Conservation (phyloP, 1,284 basidiomycete genomes). For the Papiliotrema flavescens region DNA sequence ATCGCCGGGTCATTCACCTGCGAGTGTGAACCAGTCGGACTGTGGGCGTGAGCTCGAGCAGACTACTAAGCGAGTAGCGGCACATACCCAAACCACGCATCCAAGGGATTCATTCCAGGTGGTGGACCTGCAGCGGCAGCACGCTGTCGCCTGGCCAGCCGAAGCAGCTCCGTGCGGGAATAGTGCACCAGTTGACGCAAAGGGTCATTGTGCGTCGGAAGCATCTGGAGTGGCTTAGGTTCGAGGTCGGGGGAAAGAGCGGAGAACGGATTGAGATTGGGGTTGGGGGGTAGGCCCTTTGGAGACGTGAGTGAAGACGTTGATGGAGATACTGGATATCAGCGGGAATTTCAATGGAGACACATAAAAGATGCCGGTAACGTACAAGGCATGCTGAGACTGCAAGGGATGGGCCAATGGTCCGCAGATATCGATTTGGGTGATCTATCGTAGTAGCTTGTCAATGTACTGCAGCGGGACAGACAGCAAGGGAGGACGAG, state of each 20-base stretch:
- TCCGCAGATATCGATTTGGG: too few relatives aligned
- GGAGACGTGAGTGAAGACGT: slow-evolving; percentile 19
- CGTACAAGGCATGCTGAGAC: too few relatives aligned
- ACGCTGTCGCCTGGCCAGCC: slow-evolving; percentile 11
- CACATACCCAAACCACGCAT: slow-evolving; percentile 35
- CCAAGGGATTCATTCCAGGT: slow-evolving; percentile 17
- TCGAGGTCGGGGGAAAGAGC: slow-evolving; percentile 39
- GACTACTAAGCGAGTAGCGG: not conserved
- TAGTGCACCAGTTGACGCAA: slow-evolving; percentile 15
- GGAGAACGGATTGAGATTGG: slow-evolving; percentile 43
- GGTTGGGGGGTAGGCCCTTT: slow-evolving; percentile 16
- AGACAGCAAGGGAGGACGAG: too few relatives aligned
- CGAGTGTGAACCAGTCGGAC: not conserved
- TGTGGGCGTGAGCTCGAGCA: not conserved
- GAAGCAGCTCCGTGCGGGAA: slow-evolving; percentile 17
- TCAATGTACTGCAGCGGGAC: too few relatives aligned
- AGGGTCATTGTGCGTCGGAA: not conserved
- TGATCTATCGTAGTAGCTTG: too few relatives aligned
- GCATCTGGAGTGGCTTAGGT: not conserved
- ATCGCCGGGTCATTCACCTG: slow-evolving; percentile 36
- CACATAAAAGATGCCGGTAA: too few relatives aligned
- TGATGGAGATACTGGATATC: slow-evolving; percentile 6
- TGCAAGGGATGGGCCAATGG: too few relatives aligned
- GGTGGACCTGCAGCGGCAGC: slow-evolving; percentile 7
- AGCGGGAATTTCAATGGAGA: too few relatives aligned